Percentiles rank a stretch among this genome's conserved stretches.
Conservation (phyloP, 129 eudicot species). For the Cynara cardunculus region DNA sequence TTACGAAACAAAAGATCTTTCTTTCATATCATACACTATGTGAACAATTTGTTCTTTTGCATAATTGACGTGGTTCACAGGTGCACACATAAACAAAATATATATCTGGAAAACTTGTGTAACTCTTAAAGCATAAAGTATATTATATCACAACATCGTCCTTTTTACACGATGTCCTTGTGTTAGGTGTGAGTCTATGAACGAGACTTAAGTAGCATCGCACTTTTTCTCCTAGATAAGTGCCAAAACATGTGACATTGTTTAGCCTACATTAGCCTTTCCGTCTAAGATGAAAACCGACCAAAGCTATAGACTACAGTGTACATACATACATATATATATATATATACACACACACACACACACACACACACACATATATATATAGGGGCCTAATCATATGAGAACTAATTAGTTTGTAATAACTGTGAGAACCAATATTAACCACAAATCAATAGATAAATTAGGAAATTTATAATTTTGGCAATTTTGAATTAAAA, state of each 20-base stretch:
- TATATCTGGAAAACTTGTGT: neutral
- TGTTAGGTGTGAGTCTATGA: slow-evolving; percentile 14
- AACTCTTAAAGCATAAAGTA: neutral
- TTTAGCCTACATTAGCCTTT: slow-evolving; percentile 3
- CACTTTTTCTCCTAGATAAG: neutral
- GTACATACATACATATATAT: too few relatives aligned
- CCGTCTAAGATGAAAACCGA: neutral
- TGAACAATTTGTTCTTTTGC: neutral
- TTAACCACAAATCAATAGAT: too few relatives aligned
- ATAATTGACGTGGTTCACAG: neutral
- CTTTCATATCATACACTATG: neutral
- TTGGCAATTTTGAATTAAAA: too few relatives aligned
- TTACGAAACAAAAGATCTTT: neutral
- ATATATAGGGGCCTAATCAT: neutral
- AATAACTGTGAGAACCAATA: too few relatives aligned
- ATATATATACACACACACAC: neutral
- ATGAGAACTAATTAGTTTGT: too few relatives aligned
- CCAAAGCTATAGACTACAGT: too few relatives aligned
- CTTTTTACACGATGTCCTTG: neutral
- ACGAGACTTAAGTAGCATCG: neutral
- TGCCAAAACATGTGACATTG: slow-evolving; percentile 7
- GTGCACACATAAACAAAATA: neutral
- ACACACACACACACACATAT: too few relatives aligned
- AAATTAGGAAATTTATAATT: too few relatives aligned
- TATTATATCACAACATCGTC: neutral